Base-by-base conservation (phyloP, 148 eudicot genomes). In the Fagopyrum homotropicum region DNA sequence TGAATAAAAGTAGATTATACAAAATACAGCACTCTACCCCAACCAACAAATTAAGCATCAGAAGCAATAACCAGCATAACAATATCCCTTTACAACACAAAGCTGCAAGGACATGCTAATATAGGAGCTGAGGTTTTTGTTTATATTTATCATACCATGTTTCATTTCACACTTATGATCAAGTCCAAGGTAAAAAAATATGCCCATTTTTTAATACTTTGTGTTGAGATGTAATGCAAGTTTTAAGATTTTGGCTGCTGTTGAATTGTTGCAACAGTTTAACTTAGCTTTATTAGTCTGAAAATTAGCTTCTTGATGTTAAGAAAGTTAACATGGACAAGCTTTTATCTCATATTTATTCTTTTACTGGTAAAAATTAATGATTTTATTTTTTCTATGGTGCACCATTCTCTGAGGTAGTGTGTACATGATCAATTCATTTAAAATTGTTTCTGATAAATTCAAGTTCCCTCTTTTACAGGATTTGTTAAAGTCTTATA, bases 401-500 rank as follows among this genome's bases (percentile, higher is more conserved):
- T 35, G 40, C 40, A 35, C 40, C 1, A 35, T 35, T 35, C 40
- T 35, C 40, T 2, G 40, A 35, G 40, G 40, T 17, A 60, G 43
- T 22, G 66, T 60, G 40, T 22, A 60, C 66, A 60, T 60, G 61
- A 60, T 60, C 29, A 14, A 19, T 60, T 60, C 45, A 64, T 14
- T 12, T 5, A 7, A 12, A 64, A 64, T 11, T 64, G 70, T 64
- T 2, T 16, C 55, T 59, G 55, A 59, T 63, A 17, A 7, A 30
- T 17, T 60, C 63, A 11, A 15, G 56, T 6, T 19, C 7, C 9
- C 51, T 3, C 6, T 60, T 76, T 5, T 85, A 12, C 78, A 94
- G 98, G 97, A 94, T 86, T 82, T 89, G 57, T 35, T 91, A 75
- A 84, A 75, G 82, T 78, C 55, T 11, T 94, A 94, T 46, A 94